These are phyloP conservation scores for Pseudohalonectria lignicola DNA, from an alignment of 2,329 filamentous ascomycete genomes.

Conservation along the genomic window DNA sequence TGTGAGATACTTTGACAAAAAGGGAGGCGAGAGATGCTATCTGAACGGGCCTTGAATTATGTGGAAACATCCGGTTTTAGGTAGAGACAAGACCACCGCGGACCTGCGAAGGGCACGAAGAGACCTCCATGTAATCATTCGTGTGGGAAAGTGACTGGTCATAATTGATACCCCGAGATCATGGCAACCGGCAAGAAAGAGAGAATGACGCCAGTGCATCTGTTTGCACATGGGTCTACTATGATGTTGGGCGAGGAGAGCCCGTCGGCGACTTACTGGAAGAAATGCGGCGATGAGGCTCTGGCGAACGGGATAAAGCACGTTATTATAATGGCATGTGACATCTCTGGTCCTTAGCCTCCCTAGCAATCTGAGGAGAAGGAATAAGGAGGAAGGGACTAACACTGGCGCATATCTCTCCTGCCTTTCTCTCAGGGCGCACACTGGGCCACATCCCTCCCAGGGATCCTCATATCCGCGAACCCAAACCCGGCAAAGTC, in stretches of 20 bases:
- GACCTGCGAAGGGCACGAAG: too few relatives aligned
- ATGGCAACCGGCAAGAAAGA: too few relatives aligned
- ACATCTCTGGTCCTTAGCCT: neutral
- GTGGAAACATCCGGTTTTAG: too few relatives aligned
- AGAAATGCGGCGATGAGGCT: constrained; percentile 51
- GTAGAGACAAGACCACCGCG: too few relatives aligned
- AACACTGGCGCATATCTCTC: constrained; percentile 3
- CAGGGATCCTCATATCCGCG: constrained; percentile 46
- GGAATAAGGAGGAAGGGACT: too few relatives aligned
- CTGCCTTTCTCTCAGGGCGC: constrained; percentile 50
- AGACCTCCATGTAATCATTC: neutral
- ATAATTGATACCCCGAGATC: neutral
- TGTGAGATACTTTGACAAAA: too few relatives aligned
- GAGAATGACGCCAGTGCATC: constrained; percentile 48
- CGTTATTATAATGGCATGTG: constrained; percentile 48
- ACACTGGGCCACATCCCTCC: constrained; percentile 50
- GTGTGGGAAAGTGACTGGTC: neutral
- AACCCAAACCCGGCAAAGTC: constrained; percentile 50
- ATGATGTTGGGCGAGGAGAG: constrained; percentile 62
- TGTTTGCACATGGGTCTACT: constrained; percentile 61
- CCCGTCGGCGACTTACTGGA: constrained; percentile 53
- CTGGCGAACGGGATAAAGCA: constrained; percentile 48
- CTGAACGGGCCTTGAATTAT: too few relatives aligned
- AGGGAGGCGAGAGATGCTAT: too few relatives aligned
- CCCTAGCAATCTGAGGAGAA: neutral